Conservation (phyloP, 257 asterid species). For the Nicotiana tomentosiformis region DNA sequence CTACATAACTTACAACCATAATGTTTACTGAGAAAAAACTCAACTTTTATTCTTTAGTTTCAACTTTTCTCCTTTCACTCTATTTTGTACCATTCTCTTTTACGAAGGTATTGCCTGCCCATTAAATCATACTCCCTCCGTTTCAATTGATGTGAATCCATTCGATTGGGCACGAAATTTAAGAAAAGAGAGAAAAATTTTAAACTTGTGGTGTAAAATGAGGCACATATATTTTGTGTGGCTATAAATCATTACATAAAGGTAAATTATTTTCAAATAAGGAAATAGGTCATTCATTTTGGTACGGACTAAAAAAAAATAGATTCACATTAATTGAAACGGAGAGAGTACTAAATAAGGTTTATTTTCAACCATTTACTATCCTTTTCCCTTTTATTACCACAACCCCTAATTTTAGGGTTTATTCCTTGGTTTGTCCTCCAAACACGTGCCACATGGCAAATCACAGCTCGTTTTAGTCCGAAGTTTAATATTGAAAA, state of each 20-base stretch:
- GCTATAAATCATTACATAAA: too few relatives aligned
- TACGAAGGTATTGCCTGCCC: neutral
- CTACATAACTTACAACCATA: neutral
- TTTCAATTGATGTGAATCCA: too few relatives aligned
- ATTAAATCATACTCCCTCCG: neutral
- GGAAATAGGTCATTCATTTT: too few relatives aligned
- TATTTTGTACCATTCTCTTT: neutral
- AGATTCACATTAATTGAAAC: too few relatives aligned
- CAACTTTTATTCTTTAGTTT: neutral
- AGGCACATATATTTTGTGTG: too few relatives aligned
- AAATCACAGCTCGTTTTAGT: neutral
- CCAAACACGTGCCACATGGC: neutral
- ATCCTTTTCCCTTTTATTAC: neutral
- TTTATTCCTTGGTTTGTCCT: neutral
- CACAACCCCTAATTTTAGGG: neutral
- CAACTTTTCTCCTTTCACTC: neutral
- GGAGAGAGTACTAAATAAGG: neutral
- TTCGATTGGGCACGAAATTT: too few relatives aligned
- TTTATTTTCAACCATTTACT: neutral
- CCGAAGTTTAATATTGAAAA: too few relatives aligned
- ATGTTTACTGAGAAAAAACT: too few relatives aligned
- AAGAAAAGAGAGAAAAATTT: too few relatives aligned
- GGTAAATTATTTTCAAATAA: too few relatives aligned
- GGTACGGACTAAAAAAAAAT: too few relatives aligned
- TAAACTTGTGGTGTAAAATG: too few relatives aligned